A percentile compares a stretch with the other conserved stretches of the same genome.
Conservation (phyloP, 2,329 filamentous ascomycete genomes). For the Penicillium concentricum region DNA sequence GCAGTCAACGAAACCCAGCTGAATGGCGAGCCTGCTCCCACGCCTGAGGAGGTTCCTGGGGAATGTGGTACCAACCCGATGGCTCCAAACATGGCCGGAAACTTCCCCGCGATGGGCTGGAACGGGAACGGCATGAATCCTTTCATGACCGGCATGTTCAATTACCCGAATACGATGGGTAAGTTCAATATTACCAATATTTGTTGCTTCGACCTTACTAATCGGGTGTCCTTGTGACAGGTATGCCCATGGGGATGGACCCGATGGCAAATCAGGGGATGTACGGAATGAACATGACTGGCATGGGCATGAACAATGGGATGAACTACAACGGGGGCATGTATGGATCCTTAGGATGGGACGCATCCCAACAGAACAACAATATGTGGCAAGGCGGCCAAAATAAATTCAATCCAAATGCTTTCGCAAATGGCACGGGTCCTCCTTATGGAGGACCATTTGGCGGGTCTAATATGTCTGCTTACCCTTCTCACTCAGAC, state of each 20-base stretch:
- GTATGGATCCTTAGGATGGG: constrained; percentile 69
- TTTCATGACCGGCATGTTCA: constrained; percentile 48
- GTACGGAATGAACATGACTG: constrained; percentile 77
- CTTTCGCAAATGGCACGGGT: constrained; percentile 70
- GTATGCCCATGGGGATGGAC: constrained; percentile 84
- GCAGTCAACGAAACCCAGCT: background rate
- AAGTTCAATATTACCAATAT: constrained; percentile 42
- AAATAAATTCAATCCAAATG: constrained; percentile 89
- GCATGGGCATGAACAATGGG: constrained; percentile 79
- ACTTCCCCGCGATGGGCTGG: constrained; percentile 61
- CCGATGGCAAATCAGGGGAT: constrained; percentile 51
- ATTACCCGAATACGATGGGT: constrained; percentile 90
- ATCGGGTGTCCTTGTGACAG: constrained; percentile 51
- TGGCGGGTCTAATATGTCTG: constrained; percentile 63
- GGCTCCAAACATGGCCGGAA: constrained; percentile 48
- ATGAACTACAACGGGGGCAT: constrained; percentile 61
- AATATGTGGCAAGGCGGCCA: constrained; percentile 73
- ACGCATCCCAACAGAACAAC: constrained; percentile 64
- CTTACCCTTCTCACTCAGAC: constrained; percentile 64
- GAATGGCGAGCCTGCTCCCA: background rate
- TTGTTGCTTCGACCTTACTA: constrained; percentile 21
- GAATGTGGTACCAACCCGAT: constrained; percentile 26
- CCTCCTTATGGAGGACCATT: constrained; percentile 79
- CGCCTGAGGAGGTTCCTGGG: background rate
- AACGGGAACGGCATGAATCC: constrained; percentile 67